phyloP scores from a whole-genome alignment of 2,329 filamentous ascomycete species.

The Paecilomyces dactylethromorphus region DNA sequence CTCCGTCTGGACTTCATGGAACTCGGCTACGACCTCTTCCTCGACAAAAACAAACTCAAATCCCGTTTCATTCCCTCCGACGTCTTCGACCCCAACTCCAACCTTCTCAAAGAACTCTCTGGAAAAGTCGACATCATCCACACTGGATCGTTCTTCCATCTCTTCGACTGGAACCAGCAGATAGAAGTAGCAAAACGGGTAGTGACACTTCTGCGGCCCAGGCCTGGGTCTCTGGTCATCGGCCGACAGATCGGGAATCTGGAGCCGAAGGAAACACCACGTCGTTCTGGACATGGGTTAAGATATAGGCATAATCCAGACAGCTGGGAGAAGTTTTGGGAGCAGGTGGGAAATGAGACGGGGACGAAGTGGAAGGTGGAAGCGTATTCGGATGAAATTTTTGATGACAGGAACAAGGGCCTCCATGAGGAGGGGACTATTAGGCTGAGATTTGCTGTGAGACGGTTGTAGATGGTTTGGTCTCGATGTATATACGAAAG shows the following conservation, averaged over 20 bases:
- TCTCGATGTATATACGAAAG: background rate
- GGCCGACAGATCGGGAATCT: constrained; percentile 15
- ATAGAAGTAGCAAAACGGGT: constrained; percentile 25
- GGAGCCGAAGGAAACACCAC: constrained; percentile 5
- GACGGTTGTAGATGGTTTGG: background rate
- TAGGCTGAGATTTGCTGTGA: background rate
- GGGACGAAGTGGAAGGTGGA: constrained; percentile 44
- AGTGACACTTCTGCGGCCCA: constrained; percentile 21
- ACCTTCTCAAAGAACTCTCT: constrained; percentile 16
- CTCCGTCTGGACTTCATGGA: constrained; percentile 47
- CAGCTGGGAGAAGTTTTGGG: constrained; percentile 50
- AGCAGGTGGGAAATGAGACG: constrained; percentile 45
- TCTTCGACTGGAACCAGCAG: constrained; percentile 29
- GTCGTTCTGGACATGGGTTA: background rate
- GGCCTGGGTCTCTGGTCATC: constrained; percentile 15
- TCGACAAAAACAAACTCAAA: constrained; percentile 45
- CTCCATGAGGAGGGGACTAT: background rate
- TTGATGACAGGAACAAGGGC: background rate
- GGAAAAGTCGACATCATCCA: constrained; percentile 34
- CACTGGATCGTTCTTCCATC: constrained; percentile 36
- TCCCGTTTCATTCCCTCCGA: constrained; percentile 45
- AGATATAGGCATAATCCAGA: constrained; percentile 44
- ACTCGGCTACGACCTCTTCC: constrained; percentile 59
- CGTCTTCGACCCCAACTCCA: constrained; percentile 28
- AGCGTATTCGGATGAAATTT: background rate